A percentile compares a stretch with the other conserved stretches of the same genome.
Evolutionary conservation across 257 asterid species (phyloP).

Genomic region (Lavandula angustifolia): DNA sequence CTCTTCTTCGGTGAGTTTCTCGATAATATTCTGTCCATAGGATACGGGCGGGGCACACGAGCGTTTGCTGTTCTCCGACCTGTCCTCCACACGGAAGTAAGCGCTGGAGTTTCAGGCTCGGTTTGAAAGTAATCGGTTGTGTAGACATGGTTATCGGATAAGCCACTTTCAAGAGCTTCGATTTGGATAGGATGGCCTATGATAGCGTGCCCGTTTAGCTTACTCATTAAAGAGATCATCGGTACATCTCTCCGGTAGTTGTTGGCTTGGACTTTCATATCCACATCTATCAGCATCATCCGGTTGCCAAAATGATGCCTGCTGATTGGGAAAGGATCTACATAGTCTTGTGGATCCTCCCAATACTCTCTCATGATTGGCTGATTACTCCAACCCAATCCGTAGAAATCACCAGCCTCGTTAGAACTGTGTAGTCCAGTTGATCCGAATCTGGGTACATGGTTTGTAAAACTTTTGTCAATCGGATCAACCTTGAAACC

Average conservation of each 20-base stretch:
- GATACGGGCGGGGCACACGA: slow-evolving; percentile 73
- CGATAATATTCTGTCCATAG: slow-evolving; percentile 35
- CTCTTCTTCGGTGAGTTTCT: slow-evolving; percentile 56
- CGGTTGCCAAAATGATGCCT: slow-evolving; percentile 51
- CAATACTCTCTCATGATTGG: slow-evolving; percentile 52
- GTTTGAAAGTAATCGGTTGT: slow-evolving; percentile 33
- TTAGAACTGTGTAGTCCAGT: slow-evolving; percentile 39
- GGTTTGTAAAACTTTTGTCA: too few species aligned
- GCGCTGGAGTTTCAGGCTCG: slow-evolving; percentile 33
- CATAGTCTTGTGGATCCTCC: slow-evolving; percentile 57
- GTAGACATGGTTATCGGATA: slow-evolving; percentile 44
- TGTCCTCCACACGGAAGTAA: slow-evolving; percentile 68
- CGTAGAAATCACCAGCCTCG: slow-evolving; percentile 44
- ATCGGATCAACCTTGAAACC: slow-evolving; percentile 38
- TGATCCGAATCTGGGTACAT: too few species aligned
- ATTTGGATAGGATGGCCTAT: slow-evolving; percentile 84
- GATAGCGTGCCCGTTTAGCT: slow-evolving; percentile 82
- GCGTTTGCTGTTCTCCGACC: slow-evolving; percentile 89
- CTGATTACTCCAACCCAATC: slow-evolving; percentile 50
- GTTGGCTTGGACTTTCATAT: slow-evolving; percentile 74
- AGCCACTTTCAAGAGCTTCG: slow-evolving; percentile 72
- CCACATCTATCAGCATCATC: slow-evolving; percentile 70
- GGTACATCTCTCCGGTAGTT: slow-evolving; percentile 76
- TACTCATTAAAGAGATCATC: slow-evolving; percentile 79
- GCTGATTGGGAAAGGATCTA: slow-evolving; percentile 43